A percentile compares a stretch with the other conserved stretches of the same genome.
Evolutionary conservation across 495 filamentous ascomycete species (phyloP).

Genomic region (Podospora tetraspora): DNA sequence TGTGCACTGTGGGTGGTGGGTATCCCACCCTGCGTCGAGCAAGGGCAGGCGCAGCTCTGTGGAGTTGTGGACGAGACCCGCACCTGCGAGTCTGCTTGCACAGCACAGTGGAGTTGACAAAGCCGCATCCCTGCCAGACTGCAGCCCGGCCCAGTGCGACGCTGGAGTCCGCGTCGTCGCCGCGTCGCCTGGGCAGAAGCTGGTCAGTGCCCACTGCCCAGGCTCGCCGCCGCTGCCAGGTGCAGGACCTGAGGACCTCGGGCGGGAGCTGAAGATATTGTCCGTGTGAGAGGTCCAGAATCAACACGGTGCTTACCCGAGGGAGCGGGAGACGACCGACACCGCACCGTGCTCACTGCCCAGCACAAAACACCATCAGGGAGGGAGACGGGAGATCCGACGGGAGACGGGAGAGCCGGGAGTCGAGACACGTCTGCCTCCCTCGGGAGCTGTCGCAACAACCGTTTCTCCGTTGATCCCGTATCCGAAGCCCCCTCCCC

Average conservation of each 20-base stretch:
- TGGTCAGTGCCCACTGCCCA: background rate
- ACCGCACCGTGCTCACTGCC: background rate
- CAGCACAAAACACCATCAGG: background rate
- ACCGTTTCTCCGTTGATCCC: background rate
- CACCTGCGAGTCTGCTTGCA: slow-evolving; percentile 13
- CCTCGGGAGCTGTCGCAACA: background rate
- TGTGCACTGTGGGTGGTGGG: slow-evolving; percentile 9
- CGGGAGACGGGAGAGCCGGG: background rate
- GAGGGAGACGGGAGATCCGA: background rate
- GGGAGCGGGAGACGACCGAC: background rate
- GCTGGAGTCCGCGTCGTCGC: background rate
- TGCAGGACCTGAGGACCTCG: background rate
- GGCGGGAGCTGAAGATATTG: slow-evolving; percentile 12
- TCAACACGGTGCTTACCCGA: slow-evolving; percentile 2
- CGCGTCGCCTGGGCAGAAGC: background rate
- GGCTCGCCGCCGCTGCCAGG: background rate
- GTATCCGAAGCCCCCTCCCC: background rate
- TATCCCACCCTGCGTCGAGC: slow-evolving; percentile 25
- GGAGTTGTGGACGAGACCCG: slow-evolving; percentile 1
- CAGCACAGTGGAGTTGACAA: background rate
- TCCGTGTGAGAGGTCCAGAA: slow-evolving; percentile 2
- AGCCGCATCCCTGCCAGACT: slow-evolving; percentile 15
- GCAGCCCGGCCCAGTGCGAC: slow-evolving; percentile 10
- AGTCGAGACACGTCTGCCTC: background rate
- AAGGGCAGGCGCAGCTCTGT: slow-evolving; percentile 12